Evolutionary conservation across 176 grass and related monocot species (phyloP), one percentile per base, ranked within the genome.

Genomic region (Triticum monococcum): DNA sequence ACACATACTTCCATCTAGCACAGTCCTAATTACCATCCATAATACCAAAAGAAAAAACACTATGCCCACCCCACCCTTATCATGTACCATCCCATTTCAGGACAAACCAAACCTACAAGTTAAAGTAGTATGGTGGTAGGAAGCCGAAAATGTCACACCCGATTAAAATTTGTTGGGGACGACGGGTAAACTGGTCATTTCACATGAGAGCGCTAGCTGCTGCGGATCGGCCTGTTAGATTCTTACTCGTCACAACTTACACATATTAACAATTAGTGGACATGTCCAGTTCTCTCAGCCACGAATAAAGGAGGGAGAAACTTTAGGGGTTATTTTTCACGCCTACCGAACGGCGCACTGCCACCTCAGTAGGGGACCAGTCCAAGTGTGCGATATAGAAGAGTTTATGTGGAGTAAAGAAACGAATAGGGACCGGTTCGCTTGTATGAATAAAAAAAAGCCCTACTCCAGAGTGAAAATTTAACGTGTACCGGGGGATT

Each of bases 1-100:
- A 72, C n/a, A 65, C 67, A 60, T 36, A 84, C 22, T 68, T 35
- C 23, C 24, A 87, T 75, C 33, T 4, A 71, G 24, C 59, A 20
- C 40, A 81, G 60, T 91, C 75, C 85, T 80, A 81, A 80, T 84
- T 84, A 80, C 43, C 68, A 87, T 68, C 67, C 57, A 84, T 22
- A 84, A 61, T 61, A 54, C 59, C 2, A 9, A 54, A 1, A 30
- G 18, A 76, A 26, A 18, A 68, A 76, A 84, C 28, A 26, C 85
- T 76, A 84, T 22, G 22, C 24, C 38, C 73, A 83, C 65, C 65
- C 89, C 54, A 87, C 45, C 48, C 57, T 59, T 36, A 87, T 83
- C 84, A 32, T 23, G 70, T 81, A 50, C 43, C 77, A 37, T 68
- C 36, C 84, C 84, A 84, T 68, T 81, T 87, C 62, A 76, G 48